Conservation (phyloP, 2,329 filamentous ascomycete species). For the Hypoxylon sp. region DNA sequence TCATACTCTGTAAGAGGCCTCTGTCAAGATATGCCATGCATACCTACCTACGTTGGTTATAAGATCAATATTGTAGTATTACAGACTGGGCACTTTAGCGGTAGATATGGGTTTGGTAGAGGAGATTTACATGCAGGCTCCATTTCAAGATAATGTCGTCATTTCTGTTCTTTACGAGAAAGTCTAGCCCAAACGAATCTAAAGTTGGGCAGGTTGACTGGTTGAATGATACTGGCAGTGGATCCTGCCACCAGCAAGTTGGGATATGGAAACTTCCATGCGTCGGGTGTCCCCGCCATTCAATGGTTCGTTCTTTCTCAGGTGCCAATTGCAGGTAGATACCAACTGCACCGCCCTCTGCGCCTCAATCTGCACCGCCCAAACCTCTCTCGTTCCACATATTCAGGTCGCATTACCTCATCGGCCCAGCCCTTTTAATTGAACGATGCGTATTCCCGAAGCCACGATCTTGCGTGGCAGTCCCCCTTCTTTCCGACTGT, state of each 20-base stretch:
- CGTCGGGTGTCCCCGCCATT: conserved; percentile 17
- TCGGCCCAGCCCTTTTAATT: not conserved
- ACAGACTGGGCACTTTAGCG: conserved; percentile 1
- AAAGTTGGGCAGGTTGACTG: not conserved
- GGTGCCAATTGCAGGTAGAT: too few species aligned
- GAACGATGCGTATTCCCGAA: not conserved
- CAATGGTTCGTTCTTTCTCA: not conserved
- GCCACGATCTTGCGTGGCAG: conserved; percentile 9
- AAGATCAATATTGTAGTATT: not conserved
- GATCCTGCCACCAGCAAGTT: conserved; percentile 18
- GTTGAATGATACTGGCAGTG: not conserved
- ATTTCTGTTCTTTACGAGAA: conserved; percentile 25
- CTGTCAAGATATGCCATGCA: not conserved
- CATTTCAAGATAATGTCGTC: conserved; percentile 30
- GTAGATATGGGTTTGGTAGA: not conserved
- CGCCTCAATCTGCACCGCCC: conserved; percentile 3
- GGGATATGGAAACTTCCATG: not conserved
- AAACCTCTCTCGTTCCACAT: not conserved
- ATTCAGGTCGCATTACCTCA: not conserved
- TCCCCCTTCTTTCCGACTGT: not conserved
- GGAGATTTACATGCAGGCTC: not conserved
- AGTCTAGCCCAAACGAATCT: conserved; percentile 16
- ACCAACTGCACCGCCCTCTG: conserved; percentile 7
- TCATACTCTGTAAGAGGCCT: conserved; percentile 11
- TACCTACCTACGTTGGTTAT: not conserved